Base-by-base conservation (phyloP, 768 basidiomycete species). In the Galerina sulciceps region DNA sequence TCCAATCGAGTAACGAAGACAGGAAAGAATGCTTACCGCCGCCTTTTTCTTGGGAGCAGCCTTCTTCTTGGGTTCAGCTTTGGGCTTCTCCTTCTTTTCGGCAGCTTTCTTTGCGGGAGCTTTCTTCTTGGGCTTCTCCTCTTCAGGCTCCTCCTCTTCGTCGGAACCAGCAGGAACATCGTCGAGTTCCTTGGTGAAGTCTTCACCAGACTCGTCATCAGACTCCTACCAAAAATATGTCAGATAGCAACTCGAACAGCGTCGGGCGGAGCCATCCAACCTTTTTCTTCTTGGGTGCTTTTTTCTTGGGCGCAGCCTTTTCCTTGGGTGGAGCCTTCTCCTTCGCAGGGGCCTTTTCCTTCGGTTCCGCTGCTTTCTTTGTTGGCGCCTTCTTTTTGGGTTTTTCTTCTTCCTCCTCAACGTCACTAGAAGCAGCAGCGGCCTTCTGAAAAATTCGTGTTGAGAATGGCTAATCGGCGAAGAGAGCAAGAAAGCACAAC, bases 61-160 rank as follows among this genome's bases (percentile, higher is more conserved):
- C 61, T 77, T 80, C 69, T 82, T 81, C 40, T 79, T 79, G 52
- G 79, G 76, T 45, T 70, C 73, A 45, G 78, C 74, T 49, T 80
- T 78, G 31, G 57, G 43, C 6, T 45, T 58, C 31, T 45, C 53
- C 69, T 65, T 65, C 37, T 64, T 64, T 38, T 64, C 60, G 14
- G 80, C 66, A 18, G 47, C 41, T 55, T 73, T 79, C 71, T 84
- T 86, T 57, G 76, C 69, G 3, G 78, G 63, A 0, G 73, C 69
- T 46, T 67, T 71, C 61, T 79, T 81, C 74, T 86, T 86, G 15
- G 79, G 79, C 61, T 82, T 81, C 52, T 75, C 76, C 43, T 77
- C 80, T 51, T 73, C 77, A 9, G 59, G 67, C 8, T 62, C 64
- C 3, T 62, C 66, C 10, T 64, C 66, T 38, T 64, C 60, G n/a